Evolutionary conservation across 2,329 filamentous ascomycete species (phyloP), one percentile per base, ranked within the genome.

Genomic region (Fusarium succisae): DNA sequence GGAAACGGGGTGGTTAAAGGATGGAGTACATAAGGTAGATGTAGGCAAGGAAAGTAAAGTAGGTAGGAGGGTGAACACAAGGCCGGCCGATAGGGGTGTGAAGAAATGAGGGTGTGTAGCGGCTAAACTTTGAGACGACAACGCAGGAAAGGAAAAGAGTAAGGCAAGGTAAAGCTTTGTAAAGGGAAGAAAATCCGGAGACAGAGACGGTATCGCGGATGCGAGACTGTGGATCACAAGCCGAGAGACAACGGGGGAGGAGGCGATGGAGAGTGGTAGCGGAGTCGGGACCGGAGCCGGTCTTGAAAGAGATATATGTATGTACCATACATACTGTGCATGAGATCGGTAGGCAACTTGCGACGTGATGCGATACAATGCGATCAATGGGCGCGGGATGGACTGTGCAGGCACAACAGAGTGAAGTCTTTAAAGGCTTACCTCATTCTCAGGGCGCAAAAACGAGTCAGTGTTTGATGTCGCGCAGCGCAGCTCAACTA

Each of bases 51-150:
- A 44, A 35, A 67, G 50, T 26, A 26, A 54, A 38, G 50, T 17
- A 54, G 28, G 66, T 53, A 74, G 72, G 69, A 75, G 69, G 63
- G 63, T 74, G 63, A 71, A 48, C 37, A 58, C 41, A 51, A 75
- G 61, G 45, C 60, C 50, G 28, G 41, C 64, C 54, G 51, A 73
- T 56, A 65, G 65, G 72, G 70, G 65, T 68, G 75, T 64, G 62
- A 48, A 35, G 53, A 51, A 58, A 67, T 62, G 61, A 37, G 55
- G 66, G 72, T 62, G 63, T 69, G 72, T 64, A 70, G 66, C 73
- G 69, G 57, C 64, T 74, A 76, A 74, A 76, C 72, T 74, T 74
- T 75, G 59, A 74, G 63, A 59, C 54, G 75, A 69, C 69, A 67
- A 65, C 65, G 53, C 63, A 59, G 28, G 45, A 65, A 57, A 57